A percentile compares a stretch with the other conserved stretches of the same genome.
Conservation (phyloP, 1,139 yeast species). For the Saccharomyces uvarum region DNA sequence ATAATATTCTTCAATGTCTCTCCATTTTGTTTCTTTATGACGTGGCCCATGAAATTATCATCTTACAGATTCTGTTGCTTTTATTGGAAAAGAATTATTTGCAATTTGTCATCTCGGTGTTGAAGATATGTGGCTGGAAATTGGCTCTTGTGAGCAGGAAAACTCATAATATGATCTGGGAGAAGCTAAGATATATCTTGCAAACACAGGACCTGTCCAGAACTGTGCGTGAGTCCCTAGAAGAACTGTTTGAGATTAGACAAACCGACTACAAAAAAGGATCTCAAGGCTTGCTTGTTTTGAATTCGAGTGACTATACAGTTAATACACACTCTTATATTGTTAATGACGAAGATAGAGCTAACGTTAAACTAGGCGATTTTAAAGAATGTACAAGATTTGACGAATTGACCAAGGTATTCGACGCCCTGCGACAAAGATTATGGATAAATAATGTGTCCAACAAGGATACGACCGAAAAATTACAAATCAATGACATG, state of each 20-base stretch:
- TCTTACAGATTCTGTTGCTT: slow-evolving; percentile 56
- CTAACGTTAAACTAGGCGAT: not conserved
- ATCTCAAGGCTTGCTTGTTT: not conserved
- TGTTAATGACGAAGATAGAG: not conserved
- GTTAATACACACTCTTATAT: not conserved
- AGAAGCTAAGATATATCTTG: slow-evolving; percentile 50
- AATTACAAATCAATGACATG: slow-evolving; percentile 40
- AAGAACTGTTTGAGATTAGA: slow-evolving; percentile 45
- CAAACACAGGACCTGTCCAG: slow-evolving; percentile 47
- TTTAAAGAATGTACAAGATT: not conserved
- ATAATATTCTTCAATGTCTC: not conserved
- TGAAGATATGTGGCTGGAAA: slow-evolving; percentile 40
- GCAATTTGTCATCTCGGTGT: slow-evolving; percentile 40
- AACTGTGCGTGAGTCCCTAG: slow-evolving; percentile 44
- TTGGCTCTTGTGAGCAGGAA: slow-evolving; percentile 38
- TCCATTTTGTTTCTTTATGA: slow-evolving; percentile 47
- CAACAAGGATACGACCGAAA: not conserved
- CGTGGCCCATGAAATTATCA: slow-evolving; percentile 56
- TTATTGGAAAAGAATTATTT: slow-evolving; percentile 46
- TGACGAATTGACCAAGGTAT: not conserved
- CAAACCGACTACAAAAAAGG: slow-evolving; percentile 40
- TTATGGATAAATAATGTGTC: not conserved
- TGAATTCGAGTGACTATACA: not conserved
- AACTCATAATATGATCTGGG: slow-evolving; percentile 49
- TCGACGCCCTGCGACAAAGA: not conserved